Evolutionary conservation across 2,329 filamentous ascomycete genomes (phyloP), one percentile per base, ranked within the genome.

Genomic region (Scleromitrula shiraiana): DNA sequence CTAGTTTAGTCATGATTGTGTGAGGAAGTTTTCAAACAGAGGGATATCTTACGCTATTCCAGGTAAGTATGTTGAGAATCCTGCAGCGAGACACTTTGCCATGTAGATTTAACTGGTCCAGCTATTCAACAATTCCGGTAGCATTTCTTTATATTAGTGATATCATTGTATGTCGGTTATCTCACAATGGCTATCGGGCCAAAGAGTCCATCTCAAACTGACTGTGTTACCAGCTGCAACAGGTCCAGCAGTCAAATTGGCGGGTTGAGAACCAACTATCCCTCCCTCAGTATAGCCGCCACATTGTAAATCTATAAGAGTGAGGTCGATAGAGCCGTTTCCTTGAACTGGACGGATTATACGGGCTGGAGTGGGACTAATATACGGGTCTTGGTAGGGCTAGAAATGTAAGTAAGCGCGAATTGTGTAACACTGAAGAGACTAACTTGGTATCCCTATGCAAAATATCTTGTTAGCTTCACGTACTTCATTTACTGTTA

Each of bases 301-400:
- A 64, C 78, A 81, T 58, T 80, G 75, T 7, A 81, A 45, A 52
- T 80, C 77, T 48, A 71, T 67, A 10, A 69, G 66, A 2, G 68
- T 70, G 7, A 80, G 60, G 48, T 80, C 72, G 48, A 81, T 70
- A 0, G 77, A 77, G 3, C 78, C 77, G 61, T 80, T 80, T 30
- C 76, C 76, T 50, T 74, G 69, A 48, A 81, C 71, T 7, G 68
- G 66, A 15, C 77, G 73, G n/a, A 77, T 77, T 59, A 80, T 72
- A n/a, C 76, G 69, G 36, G 73, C 54, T 14, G 73, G 72, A 39
- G 47, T 52, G 10, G 62, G 61, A 48, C 46, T 62, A 40, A 54
- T 64, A 59, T 74, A 74, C 1, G 70, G 70, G 56, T 74, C 70
- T 23, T 59, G 53, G 55, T 71, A 65, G 9, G 68, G 68, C 49